phyloP scores from a whole-genome alignment of 2,329 filamentous ascomycete genomes.

The Rhynchosporium agropyri region DNA sequence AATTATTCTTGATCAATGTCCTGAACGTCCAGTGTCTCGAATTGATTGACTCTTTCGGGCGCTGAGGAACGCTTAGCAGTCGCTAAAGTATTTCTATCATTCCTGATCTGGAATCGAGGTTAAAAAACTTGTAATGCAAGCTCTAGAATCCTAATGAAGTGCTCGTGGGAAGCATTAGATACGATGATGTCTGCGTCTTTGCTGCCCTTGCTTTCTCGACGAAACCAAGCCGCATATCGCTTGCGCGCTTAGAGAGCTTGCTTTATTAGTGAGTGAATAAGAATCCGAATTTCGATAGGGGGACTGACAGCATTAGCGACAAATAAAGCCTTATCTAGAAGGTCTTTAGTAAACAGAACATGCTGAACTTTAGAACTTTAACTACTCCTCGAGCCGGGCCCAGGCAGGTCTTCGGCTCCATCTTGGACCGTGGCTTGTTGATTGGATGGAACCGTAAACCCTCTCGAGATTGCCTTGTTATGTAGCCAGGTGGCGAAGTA shows the following conservation, averaged over 20 bases:
- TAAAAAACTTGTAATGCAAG: background rate
- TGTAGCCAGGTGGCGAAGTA: background rate
- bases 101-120: background rate
- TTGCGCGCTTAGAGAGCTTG: background rate
- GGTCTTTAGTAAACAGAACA: background rate
- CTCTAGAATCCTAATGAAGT: background rate
- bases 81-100: background rate
- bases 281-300: background rate
- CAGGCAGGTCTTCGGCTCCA: background rate
- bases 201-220: background rate
- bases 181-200: background rate
- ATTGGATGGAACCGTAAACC: background rate
- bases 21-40: background rate
- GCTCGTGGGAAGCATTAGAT: background rate
- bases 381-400: too few species aligned
- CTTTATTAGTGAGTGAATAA: background rate
- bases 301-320: background rate
- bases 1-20: background rate
- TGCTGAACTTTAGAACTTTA: background rate
- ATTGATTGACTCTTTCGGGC: background rate
- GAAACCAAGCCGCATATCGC: background rate
- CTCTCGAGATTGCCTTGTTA: background rate
- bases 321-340: background rate
- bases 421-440: background rate
- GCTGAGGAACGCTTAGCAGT: background rate